Evolutionary conservation across 331 rosid species (phyloP), one percentile per base, ranked within the genome.

Genomic region (Malus hybrid): DNA sequence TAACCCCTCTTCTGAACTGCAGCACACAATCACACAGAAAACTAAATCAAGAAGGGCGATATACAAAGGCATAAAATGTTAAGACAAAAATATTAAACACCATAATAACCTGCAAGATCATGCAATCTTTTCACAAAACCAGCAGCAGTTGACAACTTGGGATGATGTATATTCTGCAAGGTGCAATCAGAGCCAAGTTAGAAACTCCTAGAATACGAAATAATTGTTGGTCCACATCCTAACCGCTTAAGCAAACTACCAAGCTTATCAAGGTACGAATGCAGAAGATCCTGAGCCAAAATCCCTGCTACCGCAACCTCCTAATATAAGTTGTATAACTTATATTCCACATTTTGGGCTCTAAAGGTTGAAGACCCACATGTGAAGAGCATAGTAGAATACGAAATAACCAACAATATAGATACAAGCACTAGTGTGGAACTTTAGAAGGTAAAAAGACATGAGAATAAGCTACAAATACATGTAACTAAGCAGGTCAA

Each of bases 121-220:
- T 84, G 87, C 73, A 84, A 84, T 78, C 81, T 77, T 73, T 75
- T 84, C 76, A 84, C 87, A 69, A 84, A 76, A 54, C 85, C 79
- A 69, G 87, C 78, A 75, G 86, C 83, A 28, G 76, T 71, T 18
- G 83, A 84, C 69, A 77, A 74, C 75, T 72, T 84, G 54, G 85
- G 79, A 20, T 73, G 80, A 50, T 85, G 84, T 59, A 18, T 12
- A 19, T 91, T 93, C 97, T 91, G 92, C 80, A 78, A 76, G 57
- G 39, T 76, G 24, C 70, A 83, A 76, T 24, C 67, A 24, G 60
- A 73, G 60, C 79, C 64, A 57, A 80, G 13, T 50, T 67, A 54
- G 57, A n/a, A 50, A 74, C 16, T 32, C 14, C 20, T 71, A 4
- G 22, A 31, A 6, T 31, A 64, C 18, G 34, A 64, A 32, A 31